A percentile compares a stretch with the other conserved stretches of the same genome.
Evolutionary conservation across 371 early-diverging fungal species (phyloP).

Genomic region (Mucor saturninus): DNA sequence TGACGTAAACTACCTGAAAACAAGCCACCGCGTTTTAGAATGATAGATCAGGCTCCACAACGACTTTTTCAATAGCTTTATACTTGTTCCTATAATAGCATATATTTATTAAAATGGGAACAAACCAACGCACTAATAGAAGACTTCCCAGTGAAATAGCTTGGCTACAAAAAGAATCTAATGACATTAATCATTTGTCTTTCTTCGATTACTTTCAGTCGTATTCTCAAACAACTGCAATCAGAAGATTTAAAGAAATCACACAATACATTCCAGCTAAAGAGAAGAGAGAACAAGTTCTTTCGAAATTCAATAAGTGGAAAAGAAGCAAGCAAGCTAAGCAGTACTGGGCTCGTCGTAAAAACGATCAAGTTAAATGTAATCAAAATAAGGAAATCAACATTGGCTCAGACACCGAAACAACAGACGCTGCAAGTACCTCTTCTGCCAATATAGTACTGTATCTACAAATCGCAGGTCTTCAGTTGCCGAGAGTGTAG

Average conservation of each 20-base stretch:
- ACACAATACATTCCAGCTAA: slow-evolving; percentile 2
- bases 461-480: slow-evolving; percentile 8
- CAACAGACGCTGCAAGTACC: slow-evolving; percentile 1
- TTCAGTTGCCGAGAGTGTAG: slow-evolving; percentile 9
- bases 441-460: slow-evolving; percentile 4
- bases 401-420: background rate
- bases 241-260: slow-evolving; percentile 3
- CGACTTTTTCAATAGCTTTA: no score
- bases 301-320: slow-evolving; percentile 6
- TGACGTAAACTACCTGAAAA: no score
- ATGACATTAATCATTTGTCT: slow-evolving; percentile 6
- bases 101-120: slow-evolving; percentile 2
- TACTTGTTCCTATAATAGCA: slow-evolving; percentile 1
- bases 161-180: slow-evolving; percentile 5
- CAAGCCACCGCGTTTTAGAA: no score
- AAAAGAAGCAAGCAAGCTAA: slow-evolving; percentile 3
- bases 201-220: slow-evolving; percentile 2
- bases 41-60: no score
- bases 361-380: slow-evolving; percentile 6
- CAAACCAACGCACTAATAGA: background rate
- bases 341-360: slow-evolving; percentile 7
- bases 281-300: slow-evolving; percentile 9
- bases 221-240: background rate
- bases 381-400: slow-evolving; percentile 5
- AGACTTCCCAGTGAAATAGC: slow-evolving; percentile 2